Evolutionary conservation across 1,284 basidiomycete genomes (phyloP).

Genomic region (Fomitiporia mediterranea): DNA sequence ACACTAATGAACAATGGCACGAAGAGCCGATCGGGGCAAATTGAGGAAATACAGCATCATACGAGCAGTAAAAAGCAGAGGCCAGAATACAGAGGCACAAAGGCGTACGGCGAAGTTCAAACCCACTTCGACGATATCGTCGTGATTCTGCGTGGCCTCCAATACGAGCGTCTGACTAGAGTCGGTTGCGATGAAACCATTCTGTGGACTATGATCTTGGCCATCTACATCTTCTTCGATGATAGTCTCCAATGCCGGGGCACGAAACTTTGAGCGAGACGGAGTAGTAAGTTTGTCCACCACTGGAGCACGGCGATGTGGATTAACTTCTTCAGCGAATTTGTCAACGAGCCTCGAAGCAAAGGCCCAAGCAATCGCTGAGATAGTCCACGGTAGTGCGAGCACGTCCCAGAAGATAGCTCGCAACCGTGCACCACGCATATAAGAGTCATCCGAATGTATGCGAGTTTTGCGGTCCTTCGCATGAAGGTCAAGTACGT

Average conservation of each 20-base stretch:
- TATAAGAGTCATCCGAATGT: not conserved
- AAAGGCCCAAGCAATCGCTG: not conserved
- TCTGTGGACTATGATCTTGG: not conserved
- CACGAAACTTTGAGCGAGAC: not conserved
- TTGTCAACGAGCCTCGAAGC: not conserved
- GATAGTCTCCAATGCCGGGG: slow-evolving; percentile 5
- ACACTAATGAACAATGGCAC: not conserved
- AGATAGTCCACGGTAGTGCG: slow-evolving; percentile 7
- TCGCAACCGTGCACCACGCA: slow-evolving; percentile 2
- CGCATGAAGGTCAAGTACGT: slow-evolving; percentile 4
- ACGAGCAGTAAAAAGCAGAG: not conserved
- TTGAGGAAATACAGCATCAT: not conserved
- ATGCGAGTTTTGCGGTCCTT: not conserved
- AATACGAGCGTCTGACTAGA: slow-evolving; percentile 8
- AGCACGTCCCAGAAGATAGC: slow-evolving; percentile 3
- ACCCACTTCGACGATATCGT: not conserved
- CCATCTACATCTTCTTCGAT: slow-evolving; percentile 1
- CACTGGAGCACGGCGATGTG: not conserved
- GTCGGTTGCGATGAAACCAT: not conserved
- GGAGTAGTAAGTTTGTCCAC: not conserved
- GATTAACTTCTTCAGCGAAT: not conserved
- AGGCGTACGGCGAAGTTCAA: not conserved
- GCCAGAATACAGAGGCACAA: not conserved
- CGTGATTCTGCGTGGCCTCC: not conserved
- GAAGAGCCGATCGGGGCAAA: not conserved